Conservation (phyloP, 2,329 filamentous ascomycete genomes). For the Fonsecaea erecta region DNA sequence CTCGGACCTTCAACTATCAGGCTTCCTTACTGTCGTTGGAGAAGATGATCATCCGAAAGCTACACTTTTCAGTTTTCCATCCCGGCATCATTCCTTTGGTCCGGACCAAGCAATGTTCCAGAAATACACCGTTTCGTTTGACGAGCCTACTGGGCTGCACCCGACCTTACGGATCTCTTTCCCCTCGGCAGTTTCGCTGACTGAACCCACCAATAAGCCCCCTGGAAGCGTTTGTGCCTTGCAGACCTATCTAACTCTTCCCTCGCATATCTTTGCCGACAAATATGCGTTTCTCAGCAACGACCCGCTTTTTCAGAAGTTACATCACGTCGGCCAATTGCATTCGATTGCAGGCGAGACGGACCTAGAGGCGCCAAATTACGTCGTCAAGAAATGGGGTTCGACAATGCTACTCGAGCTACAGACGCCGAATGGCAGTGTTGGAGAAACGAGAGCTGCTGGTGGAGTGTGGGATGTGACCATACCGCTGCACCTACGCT, state of each 20-base stretch:
- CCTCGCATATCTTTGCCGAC: constrained; percentile 81
- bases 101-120: constrained; percentile 43
- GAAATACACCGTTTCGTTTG: constrained; percentile 67
- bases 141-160: constrained; percentile 78
- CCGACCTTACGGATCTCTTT: constrained; percentile 75
- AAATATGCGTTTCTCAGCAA: constrained; percentile 73
- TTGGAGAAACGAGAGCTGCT: constrained; percentile 7
- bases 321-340: constrained; percentile 75
- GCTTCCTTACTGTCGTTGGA: constrained; percentile 77
- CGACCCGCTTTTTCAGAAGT: constrained; percentile 71
- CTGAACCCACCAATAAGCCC: constrained; percentile 49
- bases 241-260: constrained; percentile 81
- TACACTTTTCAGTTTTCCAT: constrained; percentile 81
- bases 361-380: constrained; percentile 89
- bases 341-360: constrained; percentile 74
- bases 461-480: constrained; percentile 44
- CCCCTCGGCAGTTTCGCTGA: constrained; percentile 55
- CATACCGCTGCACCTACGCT: constrained; percentile 84
- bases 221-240: constrained; percentile 67
- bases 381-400: constrained; percentile 77
- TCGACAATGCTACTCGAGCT: constrained; percentile 78
- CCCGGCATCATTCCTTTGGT: constrained; percentile 70
- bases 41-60: constrained; percentile 72
- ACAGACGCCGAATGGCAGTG: constrained; percentile 54
- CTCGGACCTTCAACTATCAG: constrained; percentile 77